Percentiles rank a stretch among this genome's conserved stretches.
Evolutionary conservation across 257 asterid species (phyloP).

Genomic region (Phtheirospermum japonicum): DNA sequence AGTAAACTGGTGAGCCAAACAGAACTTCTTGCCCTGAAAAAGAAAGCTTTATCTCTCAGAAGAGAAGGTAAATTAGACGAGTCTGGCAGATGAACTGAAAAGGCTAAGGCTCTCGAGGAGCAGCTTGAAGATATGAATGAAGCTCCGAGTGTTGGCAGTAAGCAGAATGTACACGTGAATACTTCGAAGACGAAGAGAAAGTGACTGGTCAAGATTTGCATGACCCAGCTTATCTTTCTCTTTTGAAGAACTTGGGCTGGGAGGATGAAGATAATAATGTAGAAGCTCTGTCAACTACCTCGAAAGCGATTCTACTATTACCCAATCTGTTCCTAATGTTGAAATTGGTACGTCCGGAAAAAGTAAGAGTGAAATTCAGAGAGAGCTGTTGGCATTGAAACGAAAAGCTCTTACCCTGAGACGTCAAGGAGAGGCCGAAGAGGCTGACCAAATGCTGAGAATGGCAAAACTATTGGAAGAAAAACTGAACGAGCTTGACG

Average conservation of each 20-base stretch:
- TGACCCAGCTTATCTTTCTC: slow-evolving; percentile 79
- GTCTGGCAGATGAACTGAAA: slow-evolving; percentile 78
- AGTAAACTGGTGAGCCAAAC: slow-evolving; percentile 68
- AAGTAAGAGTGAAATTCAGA: slow-evolving; percentile 76
- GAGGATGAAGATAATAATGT: slow-evolving; percentile 54
- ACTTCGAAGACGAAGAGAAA: slow-evolving; percentile 50
- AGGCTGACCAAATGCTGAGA: slow-evolving; percentile 78
- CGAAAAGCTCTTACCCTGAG: slow-evolving; percentile 79
- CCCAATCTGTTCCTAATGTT: slow-evolving; percentile 28
- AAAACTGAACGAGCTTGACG: slow-evolving; percentile 63
- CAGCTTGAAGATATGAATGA: slow-evolving; percentile 82
- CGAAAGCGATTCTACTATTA: slow-evolving; percentile 29
- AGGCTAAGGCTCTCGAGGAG: slow-evolving; percentile 81
- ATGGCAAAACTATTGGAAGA: slow-evolving; percentile 55
- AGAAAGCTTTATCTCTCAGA: slow-evolving; percentile 72
- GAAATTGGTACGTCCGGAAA: slow-evolving; percentile 39
- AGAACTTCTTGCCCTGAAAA: slow-evolving; percentile 84
- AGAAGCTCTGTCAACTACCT: slow-evolving; percentile 20
- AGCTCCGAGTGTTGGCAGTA: slow-evolving; percentile 37
- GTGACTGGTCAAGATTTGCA: slow-evolving; percentile 12
- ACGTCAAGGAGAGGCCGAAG: slow-evolving; percentile 74
- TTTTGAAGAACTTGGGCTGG: slow-evolving; percentile 87
- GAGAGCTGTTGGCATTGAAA: slow-evolving; percentile 73
- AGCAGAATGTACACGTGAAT: slow-evolving; percentile 20
- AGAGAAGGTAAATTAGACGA: slow-evolving; percentile 81